Conservation (phyloP, 176 grass and related monocot genomes). For the Carex myosuroides region DNA sequence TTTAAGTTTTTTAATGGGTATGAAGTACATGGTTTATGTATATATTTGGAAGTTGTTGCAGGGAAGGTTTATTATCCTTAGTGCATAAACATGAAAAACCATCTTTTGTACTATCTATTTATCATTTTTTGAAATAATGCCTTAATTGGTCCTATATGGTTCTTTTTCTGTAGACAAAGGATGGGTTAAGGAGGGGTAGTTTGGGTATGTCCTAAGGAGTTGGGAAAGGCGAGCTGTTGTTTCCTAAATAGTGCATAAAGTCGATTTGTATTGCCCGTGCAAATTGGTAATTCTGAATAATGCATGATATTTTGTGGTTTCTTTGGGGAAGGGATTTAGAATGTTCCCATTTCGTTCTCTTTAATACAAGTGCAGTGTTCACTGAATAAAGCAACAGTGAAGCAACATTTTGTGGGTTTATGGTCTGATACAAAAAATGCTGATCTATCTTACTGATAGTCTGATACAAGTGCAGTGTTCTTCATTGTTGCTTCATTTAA, state of each 20-base stretch:
- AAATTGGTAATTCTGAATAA: too few species aligned
- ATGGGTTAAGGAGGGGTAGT: neutral
- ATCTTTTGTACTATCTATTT: neutral
- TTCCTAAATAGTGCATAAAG: neutral
- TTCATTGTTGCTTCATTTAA: too few species aligned
- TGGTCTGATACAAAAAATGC: too few species aligned
- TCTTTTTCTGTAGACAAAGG: neutral
- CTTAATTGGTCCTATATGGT: neutral
- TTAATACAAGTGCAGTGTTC: too few species aligned
- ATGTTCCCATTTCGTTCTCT: too few species aligned
- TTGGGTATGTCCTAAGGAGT: neutral
- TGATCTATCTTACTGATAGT: too few species aligned
- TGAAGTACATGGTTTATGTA: neutral
- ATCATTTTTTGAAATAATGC: neutral
- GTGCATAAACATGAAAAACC: neutral
- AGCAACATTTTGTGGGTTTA: too few species aligned
- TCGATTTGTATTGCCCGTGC: too few species aligned
- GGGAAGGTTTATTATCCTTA: neutral
- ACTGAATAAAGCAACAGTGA: too few species aligned
- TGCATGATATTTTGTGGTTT: too few species aligned
- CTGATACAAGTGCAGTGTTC: too few species aligned
- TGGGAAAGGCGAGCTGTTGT: neutral
- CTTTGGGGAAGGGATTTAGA: too few species aligned
- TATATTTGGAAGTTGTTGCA: neutral
- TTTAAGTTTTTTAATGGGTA: slow-evolving; percentile 18